phyloP scores from a whole-genome alignment of 2,329 filamentous ascomycete genomes.

The Talaromyces funiculosus region DNA sequence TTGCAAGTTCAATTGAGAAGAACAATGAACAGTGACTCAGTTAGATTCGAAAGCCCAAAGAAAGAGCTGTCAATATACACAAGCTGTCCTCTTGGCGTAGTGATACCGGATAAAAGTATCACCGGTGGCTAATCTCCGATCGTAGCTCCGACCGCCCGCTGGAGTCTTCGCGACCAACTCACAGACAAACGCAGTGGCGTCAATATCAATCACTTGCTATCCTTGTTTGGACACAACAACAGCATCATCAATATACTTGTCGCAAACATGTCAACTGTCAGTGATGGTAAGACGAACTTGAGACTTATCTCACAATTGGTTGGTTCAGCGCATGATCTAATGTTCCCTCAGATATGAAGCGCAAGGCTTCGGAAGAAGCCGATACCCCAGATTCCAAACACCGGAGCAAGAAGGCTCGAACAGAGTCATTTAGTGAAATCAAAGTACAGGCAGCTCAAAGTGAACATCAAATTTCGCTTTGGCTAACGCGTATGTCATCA shows the following conservation, averaged over 20 bases:
- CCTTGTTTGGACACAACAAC: background rate
- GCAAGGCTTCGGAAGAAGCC: constrained; percentile 47
- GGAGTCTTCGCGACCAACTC: constrained; percentile 16
- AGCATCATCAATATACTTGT: background rate
- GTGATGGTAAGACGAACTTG: constrained; percentile 26
- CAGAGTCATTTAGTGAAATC: constrained; percentile 37
- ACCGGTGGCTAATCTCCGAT: constrained; percentile 18
- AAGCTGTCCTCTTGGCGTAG: constrained; percentile 17
- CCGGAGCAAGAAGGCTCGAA: constrained; percentile 46
- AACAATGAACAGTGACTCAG: background rate
- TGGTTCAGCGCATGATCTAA: constrained; percentile 10
- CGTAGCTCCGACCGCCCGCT: constrained; percentile 1
- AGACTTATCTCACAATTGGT: background rate
- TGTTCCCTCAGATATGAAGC: constrained; percentile 33
- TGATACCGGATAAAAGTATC: constrained; percentile 20
- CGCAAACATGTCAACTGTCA: constrained; percentile 25
- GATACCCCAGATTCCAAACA: constrained; percentile 39
- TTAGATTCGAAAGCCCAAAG: too few relatives aligned
- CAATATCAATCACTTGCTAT: background rate
- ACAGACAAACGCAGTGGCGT: constrained; percentile 4
- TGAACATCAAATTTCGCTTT: background rate
- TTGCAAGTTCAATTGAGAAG: background rate
- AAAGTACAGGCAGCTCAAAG: constrained; percentile 22
- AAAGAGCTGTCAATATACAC: background rate
- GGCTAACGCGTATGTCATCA: constrained; percentile 17